Evolutionary conservation across 768 basidiomycete species (phyloP), one percentile per base, ranked within the genome.

Genomic region (Xerocomus spinulosus): DNA sequence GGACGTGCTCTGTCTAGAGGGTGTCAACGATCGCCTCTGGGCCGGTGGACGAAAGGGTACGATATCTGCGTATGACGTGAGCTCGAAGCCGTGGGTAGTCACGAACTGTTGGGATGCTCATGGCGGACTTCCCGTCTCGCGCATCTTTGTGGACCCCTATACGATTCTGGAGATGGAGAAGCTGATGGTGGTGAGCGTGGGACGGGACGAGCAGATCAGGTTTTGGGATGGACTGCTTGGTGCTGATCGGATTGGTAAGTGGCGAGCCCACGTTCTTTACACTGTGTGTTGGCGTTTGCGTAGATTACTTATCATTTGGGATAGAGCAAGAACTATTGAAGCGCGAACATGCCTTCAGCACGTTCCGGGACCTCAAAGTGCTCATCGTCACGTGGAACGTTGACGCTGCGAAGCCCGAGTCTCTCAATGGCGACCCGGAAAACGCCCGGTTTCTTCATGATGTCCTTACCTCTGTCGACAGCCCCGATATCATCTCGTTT

Each of bases 311-410:
- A 45, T 51, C 21, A 13, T 26, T n/a, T 47, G 28, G 28, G 6
- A 15, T 37, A 94, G 94, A 92, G 45, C 73, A 81, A 32, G 85
- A 89, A 52, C 69, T 98, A 2, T 62, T 81, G 55, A 85, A 84
- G 61, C 79, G 80, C 15, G 92, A 95, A 66, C 71, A 71, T 1
- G 72, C 82, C 14, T 97, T 85, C 68, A 89, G 87, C 68, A 77
- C 77, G 3, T 93, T 87, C 75, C 79, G 92, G 17, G 73, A 84
- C 17, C 70, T 96, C 49, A 85, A 77, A 2, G 70, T 90, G 0
- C 82, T 98, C 29, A 76, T 92, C 26, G 78, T 92, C 39, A 84
- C 92, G 0, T 99, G 92, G 92, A 99, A 98, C 63, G 80, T 90
- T 44, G 94, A 94, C 62, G 85, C 92, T 1, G 82, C 85, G 4